A percentile compares a stretch with the other conserved stretches of the same genome.
phyloP scores from a whole-genome alignment of 495 filamentous ascomycete genomes.

The Talaromyces proteolyticus region DNA sequence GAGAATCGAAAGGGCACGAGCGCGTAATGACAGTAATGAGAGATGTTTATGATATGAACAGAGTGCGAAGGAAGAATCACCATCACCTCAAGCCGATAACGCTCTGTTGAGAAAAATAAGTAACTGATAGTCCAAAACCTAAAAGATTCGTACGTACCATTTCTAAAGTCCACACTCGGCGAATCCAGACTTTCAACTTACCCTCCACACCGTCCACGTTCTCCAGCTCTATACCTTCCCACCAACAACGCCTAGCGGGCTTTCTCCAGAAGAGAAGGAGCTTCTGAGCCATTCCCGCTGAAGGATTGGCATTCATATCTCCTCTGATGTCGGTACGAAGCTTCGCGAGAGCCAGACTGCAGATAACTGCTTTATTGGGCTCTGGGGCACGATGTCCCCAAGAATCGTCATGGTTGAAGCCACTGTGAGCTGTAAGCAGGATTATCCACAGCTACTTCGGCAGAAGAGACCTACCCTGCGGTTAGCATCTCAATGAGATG shows the following conservation, averaged over 20 bases:
- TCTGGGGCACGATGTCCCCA: conserved; percentile 97
- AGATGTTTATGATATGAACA: not conserved
- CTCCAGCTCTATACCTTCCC: conserved; percentile 94
- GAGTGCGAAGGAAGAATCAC: not conserved
- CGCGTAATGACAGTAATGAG: not conserved
- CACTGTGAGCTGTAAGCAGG: conserved; percentile 46
- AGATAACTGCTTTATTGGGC: conserved; percentile 97
- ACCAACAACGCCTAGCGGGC: conserved; percentile 95
- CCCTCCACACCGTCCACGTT: conserved; percentile 88
- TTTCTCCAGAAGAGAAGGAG: conserved; percentile 97
- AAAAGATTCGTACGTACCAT: conserved; percentile 56
- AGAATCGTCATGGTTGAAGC: conserved; percentile 89
- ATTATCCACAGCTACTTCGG: conserved; percentile 4
- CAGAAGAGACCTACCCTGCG: conserved; percentile 66
- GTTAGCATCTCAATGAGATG: conserved; percentile 99
- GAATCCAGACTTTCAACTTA: conserved; percentile 94
- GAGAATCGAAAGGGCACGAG: not conserved
- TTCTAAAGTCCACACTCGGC: conserved; percentile 96
- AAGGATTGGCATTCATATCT: conserved; percentile 69
- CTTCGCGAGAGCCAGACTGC: conserved; percentile 87
- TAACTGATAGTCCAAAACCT: not conserved
- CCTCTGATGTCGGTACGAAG: conserved; percentile 87
- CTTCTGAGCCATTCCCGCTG: conserved; percentile 98
- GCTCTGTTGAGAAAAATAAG: conserved; percentile 48
- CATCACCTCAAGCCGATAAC: conserved; percentile 80